Evolutionary conservation across 73 alveolate species (phyloP).

Genomic region (Blepharisma japonicum): DNA sequence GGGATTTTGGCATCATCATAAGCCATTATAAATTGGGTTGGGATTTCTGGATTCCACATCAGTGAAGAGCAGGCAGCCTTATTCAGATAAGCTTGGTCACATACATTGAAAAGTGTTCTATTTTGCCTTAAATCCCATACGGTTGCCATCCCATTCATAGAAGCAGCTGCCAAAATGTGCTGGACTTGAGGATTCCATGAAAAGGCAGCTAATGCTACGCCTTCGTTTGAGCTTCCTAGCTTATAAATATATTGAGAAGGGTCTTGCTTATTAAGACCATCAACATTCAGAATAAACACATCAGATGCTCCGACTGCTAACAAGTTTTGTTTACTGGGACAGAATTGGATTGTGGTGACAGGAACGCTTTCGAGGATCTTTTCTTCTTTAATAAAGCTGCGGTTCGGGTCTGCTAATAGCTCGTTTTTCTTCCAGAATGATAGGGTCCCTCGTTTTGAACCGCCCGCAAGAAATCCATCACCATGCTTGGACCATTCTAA

Average conservation of each 20-base stretch:
- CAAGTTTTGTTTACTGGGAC: constrained; percentile 76
- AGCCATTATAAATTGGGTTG: constrained; percentile 73
- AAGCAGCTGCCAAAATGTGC: constrained; percentile 84
- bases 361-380: constrained; percentile 33
- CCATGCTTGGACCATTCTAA: constrained; percentile 17
- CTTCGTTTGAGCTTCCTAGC: constrained; percentile 60
- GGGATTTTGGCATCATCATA: constrained; percentile 74
- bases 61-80: constrained; percentile 49
- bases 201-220: constrained; percentile 62
- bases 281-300: constrained; percentile 72
- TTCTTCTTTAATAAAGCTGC: constrained; percentile 6
- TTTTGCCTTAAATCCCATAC: constrained; percentile 84
- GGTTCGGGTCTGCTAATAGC: not conserved
- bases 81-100: constrained; percentile 42
- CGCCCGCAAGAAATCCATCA: not conserved
- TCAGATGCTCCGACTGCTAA: constrained; percentile 83
- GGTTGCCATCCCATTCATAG: constrained; percentile 67
- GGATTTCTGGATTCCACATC: constrained; percentile 86
- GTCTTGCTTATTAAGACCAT: constrained; percentile 52
- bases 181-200: constrained; percentile 82
- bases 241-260: constrained; percentile 66
- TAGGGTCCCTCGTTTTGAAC: not conserved
- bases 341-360: constrained; percentile 70
- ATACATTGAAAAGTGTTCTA: constrained; percentile 62
- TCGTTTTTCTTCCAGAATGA: constrained; percentile 3